These are phyloP conservation scores for Globisporangium middletonii DNA, from an alignment of 352 stramenopile species.

Conservation along the genomic window DNA sequence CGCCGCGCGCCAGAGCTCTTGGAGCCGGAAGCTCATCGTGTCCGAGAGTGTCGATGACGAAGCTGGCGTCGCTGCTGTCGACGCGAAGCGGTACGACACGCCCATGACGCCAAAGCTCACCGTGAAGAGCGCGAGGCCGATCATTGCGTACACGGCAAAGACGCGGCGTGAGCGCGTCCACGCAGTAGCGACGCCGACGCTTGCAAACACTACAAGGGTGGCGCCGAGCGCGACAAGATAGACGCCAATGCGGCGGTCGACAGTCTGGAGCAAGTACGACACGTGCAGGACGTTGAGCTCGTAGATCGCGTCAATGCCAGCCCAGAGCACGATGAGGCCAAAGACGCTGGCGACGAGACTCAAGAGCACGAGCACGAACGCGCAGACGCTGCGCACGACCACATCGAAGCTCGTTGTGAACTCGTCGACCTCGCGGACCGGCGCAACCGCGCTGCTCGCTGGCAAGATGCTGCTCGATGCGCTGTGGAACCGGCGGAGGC, in stretches of 20 bases:
- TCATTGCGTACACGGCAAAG: slow-evolving; percentile 23
- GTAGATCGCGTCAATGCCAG: slow-evolving; percentile 50
- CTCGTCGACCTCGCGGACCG: slow-evolving; percentile 4
- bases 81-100: slow-evolving; percentile 28
- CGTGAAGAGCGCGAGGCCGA: slow-evolving; percentile 37
- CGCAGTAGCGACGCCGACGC: slow-evolving; percentile 22
- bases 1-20: slow-evolving; percentile 24
- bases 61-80: neutral
- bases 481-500: slow-evolving; percentile 20
- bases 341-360: slow-evolving; percentile 17
- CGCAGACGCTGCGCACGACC: slow-evolving; percentile 3
- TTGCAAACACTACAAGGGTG: slow-evolving; percentile 27
- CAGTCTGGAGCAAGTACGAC: slow-evolving; percentile 44
- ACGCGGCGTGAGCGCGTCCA: slow-evolving; percentile 19
- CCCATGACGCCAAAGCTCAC: slow-evolving; percentile 31
- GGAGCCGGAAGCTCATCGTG: slow-evolving; percentile 3
- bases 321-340: slow-evolving; percentile 28
- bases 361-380: slow-evolving; percentile 14
- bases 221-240: slow-evolving; percentile 43
- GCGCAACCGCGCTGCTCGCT: no score
- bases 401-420: slow-evolving; percentile 10
- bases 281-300: slow-evolving; percentile 67
- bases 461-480: neutral
- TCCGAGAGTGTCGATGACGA: neutral
- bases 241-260: slow-evolving; percentile 43